Evolutionary conservation across 2,329 filamentous ascomycete species (phyloP), one percentile per base, ranked within the genome.

Genomic region (Chaetomium sp.): DNA sequence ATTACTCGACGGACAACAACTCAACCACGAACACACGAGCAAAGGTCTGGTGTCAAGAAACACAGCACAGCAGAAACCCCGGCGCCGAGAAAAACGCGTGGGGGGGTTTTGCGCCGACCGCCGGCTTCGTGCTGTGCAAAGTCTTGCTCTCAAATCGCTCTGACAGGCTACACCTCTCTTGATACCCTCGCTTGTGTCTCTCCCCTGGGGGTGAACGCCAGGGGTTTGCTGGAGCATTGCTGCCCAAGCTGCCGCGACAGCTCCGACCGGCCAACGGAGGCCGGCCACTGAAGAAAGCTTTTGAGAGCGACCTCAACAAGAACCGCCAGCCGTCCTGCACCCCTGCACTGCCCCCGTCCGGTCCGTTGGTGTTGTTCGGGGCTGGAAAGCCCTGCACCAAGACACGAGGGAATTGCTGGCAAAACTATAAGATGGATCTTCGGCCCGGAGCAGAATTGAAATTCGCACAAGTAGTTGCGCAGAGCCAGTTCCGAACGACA

Each of bases 211-310:
- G 48, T 35, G 19, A 27, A 44, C 62, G 60, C 62, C 65, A 67
- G 70, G 67, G 68, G 64, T 63, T 66, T 64, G 66, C 64, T 59
- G 68, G 66, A 70, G 66, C 67, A 70, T 74, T 74, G 72, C 69
- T 74, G 71, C 71, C 72, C 71, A 72, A 74, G 65, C 65, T 67
- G 66, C 67, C 64, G 62, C 64, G 66, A 67, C 60, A 62, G 62
- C 64, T 64, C 69, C 55, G 52, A 56, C 57, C n/a, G 40, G 46
- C 69, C 67, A 66, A 65, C 65, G 69, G 67, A 70, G 65, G 67
- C 66, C 70, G 36, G 45, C 6, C 64, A 59, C 62, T 59, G 63
- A 46, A 54, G 49, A 51, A 40, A 43, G 48, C 36, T 33, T 41
- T 55, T 50, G n/a, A 9, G n/a, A 5, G 40, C 19, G 19, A 27